Percentiles rank a stretch among this genome's conserved stretches.
These are phyloP conservation scores for Peribolospora kevripleyi DNA, from an alignment of 768 basidiomycete genomes.

Conservation along the genomic window DNA sequence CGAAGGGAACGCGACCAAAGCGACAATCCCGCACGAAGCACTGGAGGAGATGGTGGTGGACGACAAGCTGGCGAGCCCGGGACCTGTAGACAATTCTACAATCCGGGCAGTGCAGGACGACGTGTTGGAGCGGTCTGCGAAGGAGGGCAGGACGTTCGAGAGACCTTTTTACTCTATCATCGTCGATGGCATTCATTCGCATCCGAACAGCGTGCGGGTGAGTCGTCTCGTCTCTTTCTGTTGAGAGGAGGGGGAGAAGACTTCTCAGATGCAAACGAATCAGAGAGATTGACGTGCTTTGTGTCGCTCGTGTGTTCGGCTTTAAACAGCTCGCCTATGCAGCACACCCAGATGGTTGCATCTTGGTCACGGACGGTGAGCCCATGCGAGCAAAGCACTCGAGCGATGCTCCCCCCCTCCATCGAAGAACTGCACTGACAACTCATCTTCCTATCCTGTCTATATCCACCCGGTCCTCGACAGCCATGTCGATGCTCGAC, in stretches of 20 bases:
- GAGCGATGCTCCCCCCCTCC: neutral
- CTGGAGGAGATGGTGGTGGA: no score
- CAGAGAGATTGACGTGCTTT: no score
- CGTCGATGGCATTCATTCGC: slow-evolving; percentile 73
- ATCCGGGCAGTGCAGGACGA: neutral
- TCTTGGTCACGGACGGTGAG: slow-evolving; percentile 70
- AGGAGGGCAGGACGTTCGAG: slow-evolving; percentile 20
- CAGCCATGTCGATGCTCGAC: slow-evolving; percentile 68
- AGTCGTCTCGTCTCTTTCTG: no score
- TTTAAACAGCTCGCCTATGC: slow-evolving; percentile 37
- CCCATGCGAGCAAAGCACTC: neutral
- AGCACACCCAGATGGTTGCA: slow-evolving; percentile 57
- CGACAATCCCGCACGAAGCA: no score
- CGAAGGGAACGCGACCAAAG: no score
- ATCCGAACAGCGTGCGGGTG: slow-evolving; percentile 62
- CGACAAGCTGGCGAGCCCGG: no score
- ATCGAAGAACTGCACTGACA: no score
- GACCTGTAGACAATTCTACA: no score
- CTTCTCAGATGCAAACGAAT: no score
- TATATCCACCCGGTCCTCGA: neutral
- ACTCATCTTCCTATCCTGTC: neutral
- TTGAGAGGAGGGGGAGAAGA: no score
- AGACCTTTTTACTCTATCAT: slow-evolving; percentile 73
- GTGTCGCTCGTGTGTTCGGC: no score
- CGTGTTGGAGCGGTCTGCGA: neutral